phyloP scores from a whole-genome alignment of 78 protist species.

The Dictyostelium intermedium region DNA sequence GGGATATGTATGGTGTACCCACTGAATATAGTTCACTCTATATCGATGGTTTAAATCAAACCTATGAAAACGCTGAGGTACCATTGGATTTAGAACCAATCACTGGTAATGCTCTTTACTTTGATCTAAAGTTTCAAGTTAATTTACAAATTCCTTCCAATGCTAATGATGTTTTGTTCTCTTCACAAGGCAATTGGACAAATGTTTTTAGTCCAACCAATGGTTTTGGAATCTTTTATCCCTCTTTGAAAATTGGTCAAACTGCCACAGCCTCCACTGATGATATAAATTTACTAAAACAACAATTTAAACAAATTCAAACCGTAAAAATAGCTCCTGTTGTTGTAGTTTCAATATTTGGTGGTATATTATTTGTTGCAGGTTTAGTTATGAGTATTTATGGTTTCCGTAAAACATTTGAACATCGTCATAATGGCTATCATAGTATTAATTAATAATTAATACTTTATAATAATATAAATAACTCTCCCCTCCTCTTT shows the following conservation, averaged over 20 bases:
- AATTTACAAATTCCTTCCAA: background rate
- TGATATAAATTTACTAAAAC: background rate
- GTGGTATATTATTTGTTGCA: background rate
- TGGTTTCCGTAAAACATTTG: background rate
- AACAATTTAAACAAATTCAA: slow-evolving; percentile 7
- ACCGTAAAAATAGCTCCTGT: background rate
- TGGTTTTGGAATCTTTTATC: background rate
- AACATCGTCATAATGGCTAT: background rate
- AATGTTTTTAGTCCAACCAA: background rate
- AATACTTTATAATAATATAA: background rate
- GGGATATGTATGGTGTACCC: slow-evolving; percentile 71
- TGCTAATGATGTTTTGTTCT: background rate
- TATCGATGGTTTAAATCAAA: background rate
- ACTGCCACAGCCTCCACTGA: background rate
- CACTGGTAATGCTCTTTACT: slow-evolving; percentile 59
- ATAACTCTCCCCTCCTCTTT: background rate
- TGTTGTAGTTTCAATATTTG: background rate
- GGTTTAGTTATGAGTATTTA: background rate
- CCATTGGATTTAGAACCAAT: slow-evolving; percentile 61
- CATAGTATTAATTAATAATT: background rate
- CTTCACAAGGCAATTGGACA: background rate
- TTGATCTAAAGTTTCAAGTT: slow-evolving; percentile 35
- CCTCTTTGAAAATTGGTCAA: slow-evolving; percentile 55
- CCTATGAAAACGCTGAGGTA: slow-evolving; percentile 19
- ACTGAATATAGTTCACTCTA: background rate